These are phyloP conservation scores for Plantago coronopus DNA, from an alignment of 305 asterid genomes.

Conservation along the genomic window DNA sequence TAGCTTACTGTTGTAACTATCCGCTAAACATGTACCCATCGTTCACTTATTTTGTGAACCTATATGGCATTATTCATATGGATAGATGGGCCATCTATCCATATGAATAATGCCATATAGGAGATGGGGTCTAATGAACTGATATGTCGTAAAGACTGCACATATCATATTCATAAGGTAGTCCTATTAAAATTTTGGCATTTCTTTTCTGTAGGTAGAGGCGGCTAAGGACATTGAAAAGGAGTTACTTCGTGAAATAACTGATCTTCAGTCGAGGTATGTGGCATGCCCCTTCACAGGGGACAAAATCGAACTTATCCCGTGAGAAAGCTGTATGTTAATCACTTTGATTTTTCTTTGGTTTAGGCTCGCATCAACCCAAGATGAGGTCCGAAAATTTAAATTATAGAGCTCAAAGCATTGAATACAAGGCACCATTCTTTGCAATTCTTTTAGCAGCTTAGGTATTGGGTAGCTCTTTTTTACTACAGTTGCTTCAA, in stretches of 20 bases:
- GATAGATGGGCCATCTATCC: no score
- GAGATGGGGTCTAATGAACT: no score
- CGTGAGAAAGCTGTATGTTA: conserved; percentile 11
- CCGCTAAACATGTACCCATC: no score
- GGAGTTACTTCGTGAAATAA: conserved; percentile 65
- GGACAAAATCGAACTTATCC: conserved; percentile 19
- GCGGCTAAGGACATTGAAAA: conserved; percentile 75
- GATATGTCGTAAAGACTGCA: neutral
- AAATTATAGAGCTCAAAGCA: conserved; percentile 46
- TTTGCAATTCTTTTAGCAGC: neutral
- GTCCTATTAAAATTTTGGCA: neutral
- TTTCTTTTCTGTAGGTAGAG: conserved; percentile 53
- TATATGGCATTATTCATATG: no score
- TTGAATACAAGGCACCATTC: conserved; percentile 18
- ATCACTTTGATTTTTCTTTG: conserved; percentile 6
- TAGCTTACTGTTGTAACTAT: neutral
- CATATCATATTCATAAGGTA: neutral
- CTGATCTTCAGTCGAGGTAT: conserved; percentile 81
- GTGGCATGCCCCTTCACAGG: neutral
- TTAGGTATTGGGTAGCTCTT: neutral
- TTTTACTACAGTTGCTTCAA: neutral
- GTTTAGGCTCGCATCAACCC: conserved; percentile 60
- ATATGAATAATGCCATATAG: no score
- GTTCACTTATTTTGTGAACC: no score
- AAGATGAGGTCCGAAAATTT: conserved; percentile 71